Conservation (phyloP, 345 rosid genomes). For the Combretum micranthum region DNA sequence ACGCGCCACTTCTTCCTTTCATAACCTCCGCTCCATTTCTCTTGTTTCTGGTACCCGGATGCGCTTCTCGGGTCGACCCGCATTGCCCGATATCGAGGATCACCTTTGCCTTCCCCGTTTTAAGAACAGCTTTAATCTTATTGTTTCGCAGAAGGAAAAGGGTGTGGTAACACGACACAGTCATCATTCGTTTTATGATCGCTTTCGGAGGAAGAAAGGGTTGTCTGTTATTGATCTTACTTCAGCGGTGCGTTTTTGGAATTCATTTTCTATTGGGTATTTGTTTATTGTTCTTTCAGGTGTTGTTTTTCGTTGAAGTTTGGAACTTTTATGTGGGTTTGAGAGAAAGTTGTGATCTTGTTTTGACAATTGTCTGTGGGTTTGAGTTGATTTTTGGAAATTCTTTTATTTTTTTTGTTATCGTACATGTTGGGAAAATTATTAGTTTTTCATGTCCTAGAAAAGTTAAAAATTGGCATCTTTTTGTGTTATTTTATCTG, state of each 20-base stretch:
- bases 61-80: conserved; percentile 15
- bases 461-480: too few relatives aligned
- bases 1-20: conserved; percentile 23
- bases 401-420: not conserved
- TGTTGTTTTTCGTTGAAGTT: not conserved
- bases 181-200: conserved; percentile 27
- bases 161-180: conserved; percentile 4
- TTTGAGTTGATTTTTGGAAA: not conserved
- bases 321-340: not conserved
- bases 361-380: not conserved
- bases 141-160: too few relatives aligned
- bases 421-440: not conserved
- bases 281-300: not conserved
- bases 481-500: too few relatives aligned
- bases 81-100: conserved; percentile 55
- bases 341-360: not conserved
- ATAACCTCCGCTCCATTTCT: conserved; percentile 23
- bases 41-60: conserved; percentile 27
- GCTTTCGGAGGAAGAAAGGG: conserved; percentile 47
- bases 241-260: conserved; percentile 31
- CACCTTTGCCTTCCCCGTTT: not conserved
- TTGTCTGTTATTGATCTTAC: conserved; percentile 67
- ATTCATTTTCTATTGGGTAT: too few relatives aligned
- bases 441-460: not conserved
- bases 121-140: conserved; percentile 4